phyloP scores from a whole-genome alignment of 441 rosid genomes.

The Populus tomentosa region DNA sequence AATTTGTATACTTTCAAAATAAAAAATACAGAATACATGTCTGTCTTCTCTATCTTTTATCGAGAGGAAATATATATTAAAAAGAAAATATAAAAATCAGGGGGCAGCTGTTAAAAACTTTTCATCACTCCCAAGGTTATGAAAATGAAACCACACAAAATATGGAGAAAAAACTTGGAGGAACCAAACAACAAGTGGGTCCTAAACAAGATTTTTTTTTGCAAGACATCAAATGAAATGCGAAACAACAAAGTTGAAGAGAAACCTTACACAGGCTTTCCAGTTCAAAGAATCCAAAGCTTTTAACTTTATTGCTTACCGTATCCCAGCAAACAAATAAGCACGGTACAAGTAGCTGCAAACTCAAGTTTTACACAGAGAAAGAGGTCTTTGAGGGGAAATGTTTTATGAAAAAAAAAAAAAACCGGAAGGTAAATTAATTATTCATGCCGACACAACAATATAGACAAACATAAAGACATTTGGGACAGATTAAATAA shows the following conservation, averaged over 20 bases:
- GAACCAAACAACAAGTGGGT: constrained; percentile 5
- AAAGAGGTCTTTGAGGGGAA: background rate
- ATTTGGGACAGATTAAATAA: background rate
- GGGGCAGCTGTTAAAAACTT: background rate
- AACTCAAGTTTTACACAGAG: background rate
- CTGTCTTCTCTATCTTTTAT: no score
- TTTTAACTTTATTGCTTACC: background rate
- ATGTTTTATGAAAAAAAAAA: background rate
- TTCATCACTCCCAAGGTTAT: background rate
- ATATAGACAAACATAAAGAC: background rate
- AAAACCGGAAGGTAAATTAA: background rate
- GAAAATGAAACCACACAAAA: background rate
- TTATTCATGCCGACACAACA: background rate
- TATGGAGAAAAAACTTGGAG: constrained; percentile 6
- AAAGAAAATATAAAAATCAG: background rate
- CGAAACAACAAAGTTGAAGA: background rate
- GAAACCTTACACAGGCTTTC: constrained; percentile 7
- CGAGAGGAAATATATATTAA: background rate
- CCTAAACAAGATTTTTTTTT: background rate
- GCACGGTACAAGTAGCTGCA: background rate
- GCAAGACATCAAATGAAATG: background rate
- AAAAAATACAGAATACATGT: no score
- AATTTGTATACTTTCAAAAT: no score
- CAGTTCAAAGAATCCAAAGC: constrained; percentile 2
- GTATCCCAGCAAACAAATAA: constrained; percentile 3